phyloP scores from a whole-genome alignment of 495 filamentous ascomycete genomes.

The Penicillium ochrochloron region DNA sequence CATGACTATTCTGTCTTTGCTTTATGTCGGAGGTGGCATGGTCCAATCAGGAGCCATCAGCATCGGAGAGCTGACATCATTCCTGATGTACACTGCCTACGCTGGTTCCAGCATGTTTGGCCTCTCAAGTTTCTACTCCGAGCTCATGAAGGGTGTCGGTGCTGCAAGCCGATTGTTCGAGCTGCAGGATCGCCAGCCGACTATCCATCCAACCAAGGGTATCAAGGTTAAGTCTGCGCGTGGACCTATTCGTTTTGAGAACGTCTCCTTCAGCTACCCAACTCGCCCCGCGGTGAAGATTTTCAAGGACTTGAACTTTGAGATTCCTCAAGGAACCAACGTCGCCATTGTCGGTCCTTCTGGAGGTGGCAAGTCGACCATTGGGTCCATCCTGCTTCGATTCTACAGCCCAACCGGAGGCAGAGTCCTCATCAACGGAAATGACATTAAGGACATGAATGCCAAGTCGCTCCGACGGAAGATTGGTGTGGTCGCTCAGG shows the following conservation, averaged over 20 bases:
- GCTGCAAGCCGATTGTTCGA: constrained; percentile 95
- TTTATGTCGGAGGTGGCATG: constrained; percentile 89
- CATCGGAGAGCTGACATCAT: constrained; percentile 92
- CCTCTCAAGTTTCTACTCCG: constrained; percentile 93
- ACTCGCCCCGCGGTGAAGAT: constrained; percentile 88
- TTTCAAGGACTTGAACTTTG: constrained; percentile 86
- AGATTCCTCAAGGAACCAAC: constrained; percentile 89
- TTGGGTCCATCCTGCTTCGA: constrained; percentile 82
- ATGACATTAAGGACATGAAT: constrained; percentile 86
- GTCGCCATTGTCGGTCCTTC: constrained; percentile 96
- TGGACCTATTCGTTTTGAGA: constrained; percentile 83
- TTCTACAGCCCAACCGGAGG: constrained; percentile 87
- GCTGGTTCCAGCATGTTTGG: constrained; percentile 91
- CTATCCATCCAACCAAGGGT: constrained; percentile 83
- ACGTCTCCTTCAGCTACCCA: constrained; percentile 87
- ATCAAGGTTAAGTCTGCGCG: constrained; percentile 76
- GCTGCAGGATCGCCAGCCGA: constrained; percentile 88
- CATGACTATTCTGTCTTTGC: constrained; percentile 90
- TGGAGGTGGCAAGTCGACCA: constrained; percentile 94
- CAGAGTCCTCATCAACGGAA: constrained; percentile 79
- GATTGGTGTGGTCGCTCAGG: constrained; percentile 93
- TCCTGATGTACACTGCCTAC: constrained; percentile 97
- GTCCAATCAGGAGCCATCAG: constrained; percentile 84
- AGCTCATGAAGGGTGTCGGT: constrained; percentile 98
- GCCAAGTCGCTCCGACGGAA: constrained; percentile 91